phyloP scores from a whole-genome alignment of 371 early-diverging fungal genomes.

The Mycotypha africana region DNA sequence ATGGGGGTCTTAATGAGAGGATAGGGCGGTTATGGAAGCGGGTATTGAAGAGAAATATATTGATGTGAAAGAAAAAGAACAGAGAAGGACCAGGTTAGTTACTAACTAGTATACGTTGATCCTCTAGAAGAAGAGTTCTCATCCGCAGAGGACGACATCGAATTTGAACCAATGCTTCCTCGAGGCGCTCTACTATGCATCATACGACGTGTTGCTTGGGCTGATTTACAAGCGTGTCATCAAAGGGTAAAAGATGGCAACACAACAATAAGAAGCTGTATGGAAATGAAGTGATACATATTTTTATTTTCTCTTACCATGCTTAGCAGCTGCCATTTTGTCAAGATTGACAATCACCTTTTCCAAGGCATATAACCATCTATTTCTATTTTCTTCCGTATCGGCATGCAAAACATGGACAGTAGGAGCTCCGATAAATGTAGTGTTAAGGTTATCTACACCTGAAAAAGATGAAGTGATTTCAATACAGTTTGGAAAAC shows the following conservation, averaged over 20 bases:
- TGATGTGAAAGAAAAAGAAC: too few species aligned
- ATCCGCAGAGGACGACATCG: background rate
- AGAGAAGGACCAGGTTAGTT: too few species aligned
- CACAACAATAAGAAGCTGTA: background rate
- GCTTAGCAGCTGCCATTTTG: slow-evolving; percentile 20
- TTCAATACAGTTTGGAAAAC: slow-evolving; percentile 32
- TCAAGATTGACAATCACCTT: slow-evolving; percentile 27
- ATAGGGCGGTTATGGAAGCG: too few species aligned
- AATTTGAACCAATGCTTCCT: background rate
- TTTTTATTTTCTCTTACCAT: slow-evolving; percentile 7
- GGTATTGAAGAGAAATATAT: too few species aligned
- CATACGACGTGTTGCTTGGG: slow-evolving; percentile 17
- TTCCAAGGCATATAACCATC: slow-evolving; percentile 23
- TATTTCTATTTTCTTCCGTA: slow-evolving; percentile 20
- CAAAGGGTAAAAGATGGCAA: background rate
- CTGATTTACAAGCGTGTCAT: background rate
- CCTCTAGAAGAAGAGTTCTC: background rate
- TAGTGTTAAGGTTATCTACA: slow-evolving; percentile 34
- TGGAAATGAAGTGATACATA: background rate
- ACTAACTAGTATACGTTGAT: background rate
- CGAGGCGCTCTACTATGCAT: slow-evolving; percentile 15
- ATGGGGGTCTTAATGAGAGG: too few species aligned
- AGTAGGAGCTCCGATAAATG: slow-evolving; percentile 29
- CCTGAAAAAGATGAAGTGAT: slow-evolving; percentile 30
- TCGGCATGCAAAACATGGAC: slow-evolving; percentile 23